Evolutionary conservation across 495 filamentous ascomycete genomes (phyloP).

Genomic region (Chaetomium fimeti): DNA sequence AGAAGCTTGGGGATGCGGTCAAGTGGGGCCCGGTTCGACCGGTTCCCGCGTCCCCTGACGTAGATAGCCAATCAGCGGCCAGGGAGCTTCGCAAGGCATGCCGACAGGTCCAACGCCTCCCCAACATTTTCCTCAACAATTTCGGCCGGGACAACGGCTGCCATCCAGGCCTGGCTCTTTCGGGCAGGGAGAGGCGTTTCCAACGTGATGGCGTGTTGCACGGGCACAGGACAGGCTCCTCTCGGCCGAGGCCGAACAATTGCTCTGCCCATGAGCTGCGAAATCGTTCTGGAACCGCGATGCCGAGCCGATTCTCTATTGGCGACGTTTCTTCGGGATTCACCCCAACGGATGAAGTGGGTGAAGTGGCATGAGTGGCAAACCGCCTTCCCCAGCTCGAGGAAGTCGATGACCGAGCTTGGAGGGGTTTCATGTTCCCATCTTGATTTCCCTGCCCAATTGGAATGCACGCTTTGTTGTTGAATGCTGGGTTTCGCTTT

Average conservation of each 20-base stretch:
- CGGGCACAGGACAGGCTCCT: conserved; percentile 22
- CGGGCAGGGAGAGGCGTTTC: conserved; percentile 22
- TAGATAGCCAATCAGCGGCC: conserved; percentile 18
- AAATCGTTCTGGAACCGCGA: conserved; percentile 4
- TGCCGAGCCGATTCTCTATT: conserved; percentile 19
- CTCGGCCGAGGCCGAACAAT: conserved; percentile 27
- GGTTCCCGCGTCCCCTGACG: background rate
- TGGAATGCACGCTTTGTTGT: background rate
- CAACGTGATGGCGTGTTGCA: conserved; percentile 28
- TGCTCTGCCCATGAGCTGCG: conserved; percentile 21
- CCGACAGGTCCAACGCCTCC: conserved; percentile 23
- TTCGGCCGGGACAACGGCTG: conserved; percentile 28
- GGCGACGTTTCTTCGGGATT: conserved; percentile 6
- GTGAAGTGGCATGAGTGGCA: no score
- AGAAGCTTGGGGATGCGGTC: conserved; percentile 2
- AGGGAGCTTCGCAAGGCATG: background rate
- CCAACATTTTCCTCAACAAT: conserved; percentile 44
- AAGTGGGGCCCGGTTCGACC: background rate
- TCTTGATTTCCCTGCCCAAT: background rate
- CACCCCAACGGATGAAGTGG: conserved; percentile 21
- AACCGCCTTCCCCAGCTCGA: background rate
- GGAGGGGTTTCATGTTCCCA: background rate
- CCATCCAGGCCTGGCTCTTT: conserved; percentile 10
- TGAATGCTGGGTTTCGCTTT: conserved; percentile 13
- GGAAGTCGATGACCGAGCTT: background rate